Conservation (phyloP, 768 basidiomycete species). For the Leccinum ochraceum region DNA sequence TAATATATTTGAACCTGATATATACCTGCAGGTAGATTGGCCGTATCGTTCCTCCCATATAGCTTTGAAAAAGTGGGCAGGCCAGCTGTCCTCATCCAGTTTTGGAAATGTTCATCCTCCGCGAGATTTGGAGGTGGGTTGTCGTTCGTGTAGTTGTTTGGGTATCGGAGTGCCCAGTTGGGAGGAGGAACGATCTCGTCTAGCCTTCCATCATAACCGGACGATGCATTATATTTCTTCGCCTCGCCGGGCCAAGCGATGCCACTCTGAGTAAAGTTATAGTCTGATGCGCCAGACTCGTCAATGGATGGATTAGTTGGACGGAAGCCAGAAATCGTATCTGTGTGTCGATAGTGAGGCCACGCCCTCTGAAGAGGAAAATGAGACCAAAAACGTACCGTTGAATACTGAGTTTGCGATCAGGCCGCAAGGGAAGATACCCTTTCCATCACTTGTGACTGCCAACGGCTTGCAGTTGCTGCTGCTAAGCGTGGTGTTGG, state of each 20-base stretch:
- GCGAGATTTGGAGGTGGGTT: constrained; percentile 73
- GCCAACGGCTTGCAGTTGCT: constrained; percentile 91
- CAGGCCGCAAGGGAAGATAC: constrained; percentile 92
- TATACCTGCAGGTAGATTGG: constrained; percentile 65
- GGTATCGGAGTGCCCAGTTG: constrained; percentile 80
- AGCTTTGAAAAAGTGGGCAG: constrained; percentile 96
- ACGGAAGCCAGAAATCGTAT: constrained; percentile 72
- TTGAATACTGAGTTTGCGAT: constrained; percentile 98
- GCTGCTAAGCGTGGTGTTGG: constrained; percentile 47
- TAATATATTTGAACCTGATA: constrained; percentile 78
- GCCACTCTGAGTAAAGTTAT: constrained; percentile 71
- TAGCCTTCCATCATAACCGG: constrained; percentile 54
- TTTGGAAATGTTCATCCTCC: constrained; percentile 91
- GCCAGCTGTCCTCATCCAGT: constrained; percentile 99
- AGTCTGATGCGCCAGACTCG: constrained; percentile 47
- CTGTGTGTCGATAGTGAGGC: constrained; percentile 40
- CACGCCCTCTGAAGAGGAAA: not conserved
- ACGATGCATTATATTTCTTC: constrained; percentile 77
- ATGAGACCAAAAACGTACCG: constrained; percentile 46
- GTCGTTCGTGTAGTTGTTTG: constrained; percentile 65
- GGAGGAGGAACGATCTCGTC: constrained; percentile 85
- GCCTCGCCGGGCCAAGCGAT: constrained; percentile 97
- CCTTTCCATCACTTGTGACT: constrained; percentile 45
- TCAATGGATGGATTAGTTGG: constrained; percentile 43
- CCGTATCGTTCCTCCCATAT: constrained; percentile 86